Conservation (phyloP, 106 monocot species). For the Alisma plantagoaquatica region DNA sequence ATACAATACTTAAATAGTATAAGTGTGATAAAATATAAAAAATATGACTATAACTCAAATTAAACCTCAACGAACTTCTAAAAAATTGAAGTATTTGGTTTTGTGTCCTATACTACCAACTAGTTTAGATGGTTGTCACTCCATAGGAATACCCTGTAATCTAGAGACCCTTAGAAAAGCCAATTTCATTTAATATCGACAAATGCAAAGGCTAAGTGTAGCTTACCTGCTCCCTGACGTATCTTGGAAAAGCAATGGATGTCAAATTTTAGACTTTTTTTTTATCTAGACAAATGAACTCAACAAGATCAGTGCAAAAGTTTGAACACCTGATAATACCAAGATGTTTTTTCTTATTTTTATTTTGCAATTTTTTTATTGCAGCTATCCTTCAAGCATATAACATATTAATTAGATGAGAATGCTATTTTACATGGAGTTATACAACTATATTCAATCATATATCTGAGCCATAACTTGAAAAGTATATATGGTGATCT, state of each 20-base stretch:
- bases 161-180: no score
- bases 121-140: conserved; percentile 84
- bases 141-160: conserved; percentile 66
- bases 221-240: conserved; percentile 83
- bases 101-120: conserved; percentile 78
- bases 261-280: conserved; percentile 94
- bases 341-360: no score
- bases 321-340: conserved; percentile 97
- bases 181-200: no score
- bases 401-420: no score
- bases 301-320: conserved; percentile 92
- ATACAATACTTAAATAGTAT: no score
- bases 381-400: conserved; percentile 63
- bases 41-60: background rate
- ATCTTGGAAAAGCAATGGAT: conserved; percentile 88
- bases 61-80: conserved; percentile 89
- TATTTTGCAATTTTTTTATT: conserved; percentile 95
- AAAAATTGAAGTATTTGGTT: conserved; percentile 89
- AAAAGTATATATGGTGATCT: conserved; percentile 96
- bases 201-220: no score
- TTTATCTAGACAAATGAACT: conserved; percentile 75
- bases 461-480: conserved; percentile 69
- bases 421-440: no score
- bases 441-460: no score
- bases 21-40: no score